Percentiles rank a stretch among this genome's conserved stretches.
Evolutionary conservation across 148 eudicot genomes (phyloP).

Genomic region (Rhododendron vialii): DNA sequence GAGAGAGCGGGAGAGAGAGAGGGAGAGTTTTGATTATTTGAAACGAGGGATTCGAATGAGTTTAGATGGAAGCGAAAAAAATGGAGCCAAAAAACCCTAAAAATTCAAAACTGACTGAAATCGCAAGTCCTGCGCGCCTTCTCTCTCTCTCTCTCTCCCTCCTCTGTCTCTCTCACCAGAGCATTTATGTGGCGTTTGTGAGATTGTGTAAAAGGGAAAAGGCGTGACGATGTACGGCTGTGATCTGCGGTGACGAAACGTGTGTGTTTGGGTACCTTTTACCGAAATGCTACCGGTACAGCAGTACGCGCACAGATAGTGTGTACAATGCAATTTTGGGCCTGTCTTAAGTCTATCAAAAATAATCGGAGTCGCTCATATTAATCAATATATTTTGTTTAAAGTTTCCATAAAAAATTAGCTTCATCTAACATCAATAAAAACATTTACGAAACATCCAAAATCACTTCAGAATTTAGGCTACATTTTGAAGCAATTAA

Average conservation of each 20-base stretch:
- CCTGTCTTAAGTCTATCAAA: too few species aligned
- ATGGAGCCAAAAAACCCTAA: constrained; percentile 10
- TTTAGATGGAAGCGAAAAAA: neutral
- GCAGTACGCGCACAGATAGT: too few species aligned
- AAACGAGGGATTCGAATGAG: neutral
- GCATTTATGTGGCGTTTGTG: neutral
- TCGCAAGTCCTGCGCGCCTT: neutral
- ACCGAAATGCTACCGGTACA: too few species aligned
- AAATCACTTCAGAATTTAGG: too few species aligned
- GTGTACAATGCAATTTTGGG: too few species aligned
- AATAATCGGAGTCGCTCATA: too few species aligned
- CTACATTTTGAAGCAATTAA: too few species aligned
- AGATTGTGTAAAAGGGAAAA: neutral
- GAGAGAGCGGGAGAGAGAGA: neutral
- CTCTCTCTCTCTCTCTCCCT: neutral
- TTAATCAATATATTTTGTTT: too few species aligned
- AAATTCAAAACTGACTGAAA: neutral
- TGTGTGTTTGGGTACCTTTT: neutral
- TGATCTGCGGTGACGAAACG: neutral
- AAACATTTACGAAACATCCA: too few species aligned
- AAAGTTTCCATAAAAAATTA: fast-evolving
- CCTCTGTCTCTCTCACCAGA: neutral
- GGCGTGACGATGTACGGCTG: neutral
- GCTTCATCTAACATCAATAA: too few species aligned
- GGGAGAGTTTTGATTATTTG: neutral